phyloP scores from a whole-genome alignment of 2,329 filamentous ascomycete species.

The Diaporthe amygdali region DNA sequence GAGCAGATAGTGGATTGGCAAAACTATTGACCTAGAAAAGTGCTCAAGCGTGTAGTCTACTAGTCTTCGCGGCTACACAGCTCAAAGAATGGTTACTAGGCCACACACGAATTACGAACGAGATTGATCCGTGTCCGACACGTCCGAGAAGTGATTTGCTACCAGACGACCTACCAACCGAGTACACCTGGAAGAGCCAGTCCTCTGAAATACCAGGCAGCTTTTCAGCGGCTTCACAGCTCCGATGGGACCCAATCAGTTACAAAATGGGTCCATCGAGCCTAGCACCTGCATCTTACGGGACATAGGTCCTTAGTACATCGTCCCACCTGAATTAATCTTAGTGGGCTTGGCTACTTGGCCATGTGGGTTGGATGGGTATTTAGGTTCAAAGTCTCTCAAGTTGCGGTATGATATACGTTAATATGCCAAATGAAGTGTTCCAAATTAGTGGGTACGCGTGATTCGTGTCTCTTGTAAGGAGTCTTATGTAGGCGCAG shows the following conservation, averaged over 20 bases:
- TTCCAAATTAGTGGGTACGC: not conserved
- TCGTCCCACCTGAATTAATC: not conserved
- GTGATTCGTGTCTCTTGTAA: not conserved
- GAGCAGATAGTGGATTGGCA: no score
- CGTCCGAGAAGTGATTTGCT: no score
- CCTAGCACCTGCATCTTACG: not conserved
- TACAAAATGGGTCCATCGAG: not conserved
- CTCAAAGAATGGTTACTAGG: no score
- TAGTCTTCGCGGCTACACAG: no score
- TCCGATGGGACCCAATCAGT: not conserved
- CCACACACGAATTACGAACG: no score
- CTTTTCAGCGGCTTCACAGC: not conserved
- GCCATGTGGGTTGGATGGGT: not conserved
- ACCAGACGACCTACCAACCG: no score
- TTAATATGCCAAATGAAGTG: not conserved
- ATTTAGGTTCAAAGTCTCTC: not conserved
- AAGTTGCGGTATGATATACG: not conserved
- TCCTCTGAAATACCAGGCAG: not conserved
- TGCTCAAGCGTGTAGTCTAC: no score
- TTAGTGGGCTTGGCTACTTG: not conserved
- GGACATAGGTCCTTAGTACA: not conserved
- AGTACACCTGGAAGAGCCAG: no score
- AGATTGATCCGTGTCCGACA: no score
- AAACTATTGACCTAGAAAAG: no score
- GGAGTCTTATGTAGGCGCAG: not conserved